Base-by-base conservation (phyloP, 2,329 filamentous ascomycete species). In the Xylaria digitata region DNA sequence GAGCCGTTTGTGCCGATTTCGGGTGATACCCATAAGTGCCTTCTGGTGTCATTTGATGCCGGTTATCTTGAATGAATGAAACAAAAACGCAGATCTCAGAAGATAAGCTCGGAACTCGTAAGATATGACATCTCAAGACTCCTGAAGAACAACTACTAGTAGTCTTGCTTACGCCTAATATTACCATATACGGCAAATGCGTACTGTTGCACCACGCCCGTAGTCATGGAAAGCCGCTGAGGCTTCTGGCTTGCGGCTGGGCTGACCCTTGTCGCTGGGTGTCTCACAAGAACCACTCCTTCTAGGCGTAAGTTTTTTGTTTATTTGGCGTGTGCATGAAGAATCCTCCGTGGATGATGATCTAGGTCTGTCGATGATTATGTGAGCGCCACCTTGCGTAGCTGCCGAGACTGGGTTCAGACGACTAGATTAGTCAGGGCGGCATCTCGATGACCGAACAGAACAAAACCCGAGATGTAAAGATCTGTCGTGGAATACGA, bases 81-180 rank as follows among this genome's bases (percentile, higher is more conserved):
- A 53, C 53, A 40, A n/a, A 17, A 59, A 42, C 52, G 53, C 50
- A 57, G 40, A 23, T 54, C 9, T 55, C 8, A 23, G 6, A 21
- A 45, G 48, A 65, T 65, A 62, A 63, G 59, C 60, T 60, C 45
- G 42, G 23, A 52, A 49, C 23, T 55, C 30, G 58, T 62, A 37
- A 61, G 37, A 65, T n/a, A 37, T 48, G 46, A 32, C 46, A 49
- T 57, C 37, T 57, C 13, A 53, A 56, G 40, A 21, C 23, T 49
- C 30, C 48, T 32, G 30, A 65, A 30, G 37, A 26, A 34, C 11
- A 23, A 11, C 13, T 46, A 23, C 26, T 50, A 26, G 26, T 26
- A 26, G n/a, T 42, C 34, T 34, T 55, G 42, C 15, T 34, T 54
- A 30, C 21, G 19, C 55, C n/a, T 50, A 54, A 54, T 57, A 13